Evolutionary conservation across 345 rosid genomes (phyloP).

Genomic region (Brassica juncea): DNA sequence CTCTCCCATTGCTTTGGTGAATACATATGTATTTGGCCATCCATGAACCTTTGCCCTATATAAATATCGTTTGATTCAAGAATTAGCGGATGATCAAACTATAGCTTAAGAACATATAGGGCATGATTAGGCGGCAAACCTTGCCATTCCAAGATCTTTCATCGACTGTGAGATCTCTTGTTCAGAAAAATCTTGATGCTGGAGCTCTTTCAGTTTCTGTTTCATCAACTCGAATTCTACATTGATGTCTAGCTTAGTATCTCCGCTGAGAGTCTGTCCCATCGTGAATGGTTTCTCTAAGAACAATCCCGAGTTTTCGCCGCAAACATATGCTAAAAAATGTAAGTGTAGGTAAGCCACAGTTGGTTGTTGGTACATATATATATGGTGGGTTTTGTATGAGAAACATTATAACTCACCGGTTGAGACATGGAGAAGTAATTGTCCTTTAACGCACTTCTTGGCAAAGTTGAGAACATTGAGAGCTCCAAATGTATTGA

Average conservation of each 20-base stretch:
- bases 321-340: slow-evolving; percentile 36
- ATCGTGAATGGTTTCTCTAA: slow-evolving; percentile 37
- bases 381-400: background rate
- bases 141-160: slow-evolving; percentile 45
- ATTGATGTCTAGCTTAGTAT: slow-evolving; percentile 27
- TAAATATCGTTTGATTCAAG: background rate
- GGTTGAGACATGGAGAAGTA: slow-evolving; percentile 45
- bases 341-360: slow-evolving; percentile 6
- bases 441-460: slow-evolving; percentile 32
- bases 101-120: background rate
- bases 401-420: slow-evolving; percentile 26
- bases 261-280: slow-evolving; percentile 36
- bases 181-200: slow-evolving; percentile 21
- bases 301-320: slow-evolving; percentile 33
- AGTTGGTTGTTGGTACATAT: background rate
- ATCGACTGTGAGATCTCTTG: slow-evolving; percentile 34
- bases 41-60: slow-evolving; percentile 66
- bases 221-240: slow-evolving; percentile 28
- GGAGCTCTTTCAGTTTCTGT: slow-evolving; percentile 36
- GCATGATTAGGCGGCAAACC: slow-evolving; percentile 18
- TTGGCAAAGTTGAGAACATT: slow-evolving; percentile 42
- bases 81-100: background rate
- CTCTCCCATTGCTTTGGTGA: slow-evolving; percentile 87
- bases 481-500: slow-evolving; percentile 41
- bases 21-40: slow-evolving; percentile 89